phyloP scores from a whole-genome alignment of 371 early-diverging fungal genomes.

The Apophysomyces elegans region DNA sequence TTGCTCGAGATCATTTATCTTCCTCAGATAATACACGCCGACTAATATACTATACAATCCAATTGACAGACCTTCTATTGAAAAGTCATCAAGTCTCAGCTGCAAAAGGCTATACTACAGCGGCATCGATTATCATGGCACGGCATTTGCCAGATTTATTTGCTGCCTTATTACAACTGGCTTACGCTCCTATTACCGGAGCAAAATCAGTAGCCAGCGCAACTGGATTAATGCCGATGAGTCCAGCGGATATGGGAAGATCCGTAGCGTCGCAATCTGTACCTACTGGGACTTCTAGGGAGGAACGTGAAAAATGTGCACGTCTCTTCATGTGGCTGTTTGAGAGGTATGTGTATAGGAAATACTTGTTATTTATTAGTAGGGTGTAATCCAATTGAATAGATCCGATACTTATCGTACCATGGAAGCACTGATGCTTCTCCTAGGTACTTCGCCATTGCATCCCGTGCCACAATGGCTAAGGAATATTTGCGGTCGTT shows the following conservation, averaged over 20 bases:
- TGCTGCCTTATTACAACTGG: conserved; percentile 68
- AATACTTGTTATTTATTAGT: not conserved
- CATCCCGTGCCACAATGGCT: conserved; percentile 70
- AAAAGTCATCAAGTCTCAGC: conserved; percentile 25
- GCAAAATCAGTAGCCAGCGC: not conserved
- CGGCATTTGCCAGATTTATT: conserved; percentile 69
- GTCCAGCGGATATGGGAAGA: conserved; percentile 11
- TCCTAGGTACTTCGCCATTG: conserved; percentile 59
- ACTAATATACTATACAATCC: conserved; percentile 16
- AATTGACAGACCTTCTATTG: conserved; percentile 34
- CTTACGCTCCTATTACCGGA: conserved; percentile 64
- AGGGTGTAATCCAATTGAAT: not conserved
- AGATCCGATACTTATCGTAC: conserved; percentile 58
- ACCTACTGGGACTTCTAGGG: conserved; percentile 23
- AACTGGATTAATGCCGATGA: conserved; percentile 22
- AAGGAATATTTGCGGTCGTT: conserved; percentile 64
- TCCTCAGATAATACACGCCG: conserved; percentile 3
- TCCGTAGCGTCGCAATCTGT: not conserved
- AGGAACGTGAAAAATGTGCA: conserved; percentile 53
- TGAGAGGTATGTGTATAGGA: conserved; percentile 25
- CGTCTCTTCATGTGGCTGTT: conserved; percentile 52
- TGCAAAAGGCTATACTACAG: conserved; percentile 55
- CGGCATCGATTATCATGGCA: conserved; percentile 57
- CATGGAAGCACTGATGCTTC: conserved; percentile 65
- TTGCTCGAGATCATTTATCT: not conserved